Evolutionary conservation across 2,329 filamentous ascomycete species (phyloP), one percentile per base, ranked within the genome.

Genomic region (Aspergillus sp.): DNA sequence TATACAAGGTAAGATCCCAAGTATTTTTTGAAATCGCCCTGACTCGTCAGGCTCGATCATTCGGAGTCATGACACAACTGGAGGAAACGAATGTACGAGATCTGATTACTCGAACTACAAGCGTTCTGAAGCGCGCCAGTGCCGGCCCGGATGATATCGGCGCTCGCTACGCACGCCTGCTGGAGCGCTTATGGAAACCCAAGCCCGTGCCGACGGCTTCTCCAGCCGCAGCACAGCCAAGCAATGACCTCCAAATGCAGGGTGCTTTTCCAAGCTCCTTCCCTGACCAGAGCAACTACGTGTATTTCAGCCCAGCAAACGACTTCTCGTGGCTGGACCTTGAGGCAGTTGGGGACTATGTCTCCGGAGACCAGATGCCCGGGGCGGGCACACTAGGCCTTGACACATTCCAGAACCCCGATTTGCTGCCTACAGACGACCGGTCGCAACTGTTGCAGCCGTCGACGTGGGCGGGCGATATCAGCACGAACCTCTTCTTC

Each of bases 311-410:
- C 51, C 58, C 66, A 32, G 60, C 68, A 2, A 71, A 75, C 32
- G 69, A 73, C 26, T 78, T 78, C 51, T 76, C 72, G 0, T 78
- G 74, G 74, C 61, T 75, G 1, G 72, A 78, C 45, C 55, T 78
- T 4, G 70, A 72, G 36, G 74, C 74, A 2, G 66, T 78, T 2
- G 72, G 72, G 0, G 72, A 77, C 40, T 75, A 72, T 44, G 69
- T 68, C 13, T 65, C 62, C 3, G 62, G 63, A 3, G 64, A 68
- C 31, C 60, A 57, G 29, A 59, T 60, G 14, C 41, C 56, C 2
- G 51, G 51, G 8, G 37, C 50, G 6, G 53, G 52, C 14, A 39
- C 60, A n/a, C 33, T 62, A 11, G 57, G 56, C 3, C 39, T 59
- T 24, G 55, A 61, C 35, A 39, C 55, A 4, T 55, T 57, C 34